A percentile compares a stretch with the other conserved stretches of the same genome.
Evolutionary conservation across 1,139 yeast species (phyloP).

Genomic region (Protomyces macrosporus): DNA sequence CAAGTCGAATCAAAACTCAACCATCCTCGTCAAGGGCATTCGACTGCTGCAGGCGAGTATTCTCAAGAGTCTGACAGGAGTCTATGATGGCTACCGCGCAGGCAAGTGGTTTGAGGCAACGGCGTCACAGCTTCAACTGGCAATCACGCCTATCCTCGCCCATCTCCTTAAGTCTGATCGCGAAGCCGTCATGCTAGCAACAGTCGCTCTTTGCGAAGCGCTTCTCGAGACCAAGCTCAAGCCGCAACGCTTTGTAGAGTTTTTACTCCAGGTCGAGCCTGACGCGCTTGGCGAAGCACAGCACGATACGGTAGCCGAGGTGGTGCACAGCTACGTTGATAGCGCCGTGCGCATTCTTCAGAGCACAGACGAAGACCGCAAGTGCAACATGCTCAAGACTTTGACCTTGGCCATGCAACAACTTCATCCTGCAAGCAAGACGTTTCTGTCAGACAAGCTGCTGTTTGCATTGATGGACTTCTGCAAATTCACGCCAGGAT

Average conservation of each 20-base stretch:
- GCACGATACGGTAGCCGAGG: background rate
- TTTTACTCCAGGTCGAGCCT: slow-evolving; percentile 4
- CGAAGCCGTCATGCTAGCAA: background rate
- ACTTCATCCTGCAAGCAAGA: background rate
- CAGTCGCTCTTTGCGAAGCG: background rate
- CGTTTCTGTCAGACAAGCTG: background rate
- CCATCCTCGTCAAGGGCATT: background rate
- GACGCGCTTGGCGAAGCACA: background rate
- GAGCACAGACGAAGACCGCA: slow-evolving; percentile 8
- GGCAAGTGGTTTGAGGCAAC: slow-evolving; percentile 8
- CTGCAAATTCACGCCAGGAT: background rate
- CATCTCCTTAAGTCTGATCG: background rate
- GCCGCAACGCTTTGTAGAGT: slow-evolving; percentile 5
- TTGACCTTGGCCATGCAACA: background rate
- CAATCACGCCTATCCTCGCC: slow-evolving; percentile 10
- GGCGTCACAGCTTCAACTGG: slow-evolving; percentile 8
- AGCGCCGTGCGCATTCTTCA: background rate
- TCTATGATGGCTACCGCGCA: slow-evolving; percentile 2
- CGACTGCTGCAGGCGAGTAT: background rate
- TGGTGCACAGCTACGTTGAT: slow-evolving; percentile 1
- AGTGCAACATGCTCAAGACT: slow-evolving; percentile 5
- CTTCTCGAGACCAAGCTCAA: background rate
- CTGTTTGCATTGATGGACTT: background rate
- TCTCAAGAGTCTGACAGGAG: background rate
- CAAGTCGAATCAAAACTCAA: background rate